Conservation (phyloP, 371 early-diverging fungal genomes). For the Basidiobolus meristosporus region DNA sequence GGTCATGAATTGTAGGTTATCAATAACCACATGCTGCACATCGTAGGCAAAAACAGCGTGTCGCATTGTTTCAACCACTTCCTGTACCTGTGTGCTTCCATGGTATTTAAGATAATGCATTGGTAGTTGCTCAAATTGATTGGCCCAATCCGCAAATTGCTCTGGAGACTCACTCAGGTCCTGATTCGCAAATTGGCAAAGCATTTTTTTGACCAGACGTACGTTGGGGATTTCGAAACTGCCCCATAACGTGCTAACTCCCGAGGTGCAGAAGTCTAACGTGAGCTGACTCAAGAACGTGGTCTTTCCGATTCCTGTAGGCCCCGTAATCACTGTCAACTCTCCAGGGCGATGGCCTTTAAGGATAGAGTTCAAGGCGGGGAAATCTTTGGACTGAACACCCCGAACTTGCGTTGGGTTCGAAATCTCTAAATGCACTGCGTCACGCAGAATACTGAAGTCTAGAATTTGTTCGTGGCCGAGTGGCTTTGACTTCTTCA, state of each 20-base stretch:
- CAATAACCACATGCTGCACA: conserved; percentile 52
- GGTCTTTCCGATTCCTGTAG: conserved; percentile 61
- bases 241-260: conserved; percentile 62
- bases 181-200: conserved; percentile 40
- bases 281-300: conserved; percentile 56
- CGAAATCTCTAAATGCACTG: conserved; percentile 39
- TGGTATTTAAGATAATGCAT: conserved; percentile 58
- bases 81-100: conserved; percentile 43
- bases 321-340: conserved; percentile 50
- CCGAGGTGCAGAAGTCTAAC: conserved; percentile 47
- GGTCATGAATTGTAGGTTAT: conserved; percentile 67
- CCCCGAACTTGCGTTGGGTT: conserved; percentile 45
- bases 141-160: conserved; percentile 28
- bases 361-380: conserved; percentile 30
- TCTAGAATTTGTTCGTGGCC: conserved; percentile 43
- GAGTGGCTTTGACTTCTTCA: conserved; percentile 18
- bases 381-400: conserved; percentile 32
- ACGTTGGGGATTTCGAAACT: conserved; percentile 60
- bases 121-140: conserved; percentile 48
- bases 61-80: conserved; percentile 45
- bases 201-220: conserved; percentile 47
- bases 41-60: conserved; percentile 51
- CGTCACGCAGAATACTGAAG: conserved; percentile 33
- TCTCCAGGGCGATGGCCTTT: conserved; percentile 62
- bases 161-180: conserved; percentile 20